These are phyloP conservation scores for Turritis glabra DNA, from an alignment of 345 rosid genomes.

Conservation along the genomic window DNA sequence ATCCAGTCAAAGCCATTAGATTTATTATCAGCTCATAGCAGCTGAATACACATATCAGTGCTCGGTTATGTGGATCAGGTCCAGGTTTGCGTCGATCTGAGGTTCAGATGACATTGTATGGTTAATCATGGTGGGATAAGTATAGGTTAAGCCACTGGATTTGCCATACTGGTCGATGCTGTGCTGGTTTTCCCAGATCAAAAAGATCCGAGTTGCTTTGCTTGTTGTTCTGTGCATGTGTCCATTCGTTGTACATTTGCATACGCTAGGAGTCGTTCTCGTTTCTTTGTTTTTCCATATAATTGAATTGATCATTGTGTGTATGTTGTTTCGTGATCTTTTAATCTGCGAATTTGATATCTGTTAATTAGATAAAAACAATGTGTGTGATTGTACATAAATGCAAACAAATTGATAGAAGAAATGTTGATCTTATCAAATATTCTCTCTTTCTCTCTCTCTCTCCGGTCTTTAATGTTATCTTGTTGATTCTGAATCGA, in stretches of 20 bases:
- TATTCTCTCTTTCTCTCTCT: background rate
- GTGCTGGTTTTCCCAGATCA: background rate
- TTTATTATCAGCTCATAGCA: background rate
- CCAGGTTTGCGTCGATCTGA: slow-evolving; percentile 26
- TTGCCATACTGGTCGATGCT: background rate
- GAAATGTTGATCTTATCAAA: background rate
- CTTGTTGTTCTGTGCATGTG: slow-evolving; percentile 21
- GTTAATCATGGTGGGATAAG: slow-evolving; percentile 9
- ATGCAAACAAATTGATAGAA: slow-evolving; percentile 8
- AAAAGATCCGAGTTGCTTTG: background rate
- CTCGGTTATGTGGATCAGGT: slow-evolving; percentile 15
- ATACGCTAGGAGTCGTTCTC: slow-evolving; percentile 2
- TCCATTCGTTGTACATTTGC: slow-evolving; percentile 26
- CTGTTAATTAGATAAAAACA: background rate
- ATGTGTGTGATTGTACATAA: background rate
- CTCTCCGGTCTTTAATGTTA: slow-evolving; percentile 16
- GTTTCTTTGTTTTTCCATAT: background rate
- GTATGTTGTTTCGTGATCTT: slow-evolving; percentile 13
- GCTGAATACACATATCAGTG: slow-evolving; percentile 17
- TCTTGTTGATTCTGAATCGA: slow-evolving; percentile 11
- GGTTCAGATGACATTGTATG: slow-evolving; percentile 13
- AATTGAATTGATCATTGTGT: slow-evolving; percentile 12
- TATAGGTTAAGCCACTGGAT: background rate
- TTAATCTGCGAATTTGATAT: background rate
- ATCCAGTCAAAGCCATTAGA: slow-evolving; percentile 34